Base-by-base conservation (phyloP, 1,284 basidiomycete genomes). In the Kalmanozyma brasiliensis region DNA sequence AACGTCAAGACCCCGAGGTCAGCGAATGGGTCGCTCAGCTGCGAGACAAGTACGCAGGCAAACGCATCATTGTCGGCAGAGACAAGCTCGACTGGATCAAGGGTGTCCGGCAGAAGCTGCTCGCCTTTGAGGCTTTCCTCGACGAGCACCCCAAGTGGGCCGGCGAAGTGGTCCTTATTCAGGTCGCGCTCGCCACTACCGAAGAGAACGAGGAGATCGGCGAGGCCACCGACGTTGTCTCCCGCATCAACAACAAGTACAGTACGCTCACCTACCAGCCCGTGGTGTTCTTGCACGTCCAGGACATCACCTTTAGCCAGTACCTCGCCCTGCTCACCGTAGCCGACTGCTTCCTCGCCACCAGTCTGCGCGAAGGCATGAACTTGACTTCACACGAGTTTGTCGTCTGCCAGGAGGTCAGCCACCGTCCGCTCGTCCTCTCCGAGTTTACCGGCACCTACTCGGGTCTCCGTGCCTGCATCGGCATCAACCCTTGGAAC, bases 31-130 rank as follows among this genome's bases (percentile, higher is more conserved):
- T 91, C 4, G 85, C 87, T 29, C 86, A 89, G 5, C 84, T 94
- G 26, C 86, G 86, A 42, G 89, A 92, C 81, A 88, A 91, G 5
- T 94, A 93, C 76, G 86, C 87, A 0, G 91, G 91, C 3, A 90
- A 91, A 87, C 90, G 90, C 83, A 86, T 93, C 77, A 87, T 93
- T 51, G 92, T 94, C 2, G 92, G 91, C 0, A 85, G 92, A 8
- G 92, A 94, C 82, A 93, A 94, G 83, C 86, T 94, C 22, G 92
- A 94, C 77, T 90, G 90, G 77, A 87, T 93, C 67, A 90, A 92
- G 84, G 91, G 91, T 51, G 90, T 93, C 30, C 85, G 88, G 19
- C 89, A 93, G 68, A 94, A 94, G 82, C 86, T 94, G 49, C 86
- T 88, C 44, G 91, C 91, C 0, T 94, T 93, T 75, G 91, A 93